Base-by-base conservation (phyloP, 192 early-diverging fungal genomes). In the Backusella tuberculispora region DNA sequence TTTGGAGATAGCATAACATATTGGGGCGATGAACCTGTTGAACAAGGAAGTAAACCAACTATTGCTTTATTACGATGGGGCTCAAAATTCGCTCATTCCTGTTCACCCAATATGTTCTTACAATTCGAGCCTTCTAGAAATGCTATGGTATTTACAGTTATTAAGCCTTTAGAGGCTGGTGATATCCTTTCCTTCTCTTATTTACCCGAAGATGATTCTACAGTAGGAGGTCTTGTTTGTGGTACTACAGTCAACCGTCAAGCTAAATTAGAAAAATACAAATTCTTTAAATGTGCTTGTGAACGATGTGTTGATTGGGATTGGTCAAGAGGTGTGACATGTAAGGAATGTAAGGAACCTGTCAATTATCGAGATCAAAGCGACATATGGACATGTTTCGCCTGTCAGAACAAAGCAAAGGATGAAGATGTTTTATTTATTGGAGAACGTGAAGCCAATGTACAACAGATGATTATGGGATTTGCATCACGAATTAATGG, bases 11-110 rank as follows among this genome's bases (percentile, higher is more conserved):
- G 15, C 13, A 41, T 0, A 26, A 73, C 46, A 5, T 73, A 44
- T 34, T 50, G 70, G 46, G 70, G 70, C 10, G 70, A 50, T 19
- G 37, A 50, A 0, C 24, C 21, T 15, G 34, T 40, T 4, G 77
- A 66, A 47, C 64, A 66, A 40, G 46, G 45, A 10, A 56, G 45
- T 15, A 71, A 46, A 24, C 70, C 77, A 4, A 75, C 43, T 0
- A 82, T 82, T 65, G 70, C 74, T 6, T 38, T 82, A 9, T 24
- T 82, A 29, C 38, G 46, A 0, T 82, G 81, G 81, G 76, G 81
- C 1, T 82, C 81, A 26, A 82, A 82, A 46, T 78, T 78, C 41
- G 73, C 81, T 8, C 81, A 82, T 47, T 78, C 81, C 2, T 82
- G 81, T 34, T 63, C 81, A 63, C 81, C 81, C 9, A 78, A 78